Evolutionary conservation across 345 rosid species (phyloP), one percentile per base, ranked within the genome.

Genomic region (Pelargonium nanum): DNA sequence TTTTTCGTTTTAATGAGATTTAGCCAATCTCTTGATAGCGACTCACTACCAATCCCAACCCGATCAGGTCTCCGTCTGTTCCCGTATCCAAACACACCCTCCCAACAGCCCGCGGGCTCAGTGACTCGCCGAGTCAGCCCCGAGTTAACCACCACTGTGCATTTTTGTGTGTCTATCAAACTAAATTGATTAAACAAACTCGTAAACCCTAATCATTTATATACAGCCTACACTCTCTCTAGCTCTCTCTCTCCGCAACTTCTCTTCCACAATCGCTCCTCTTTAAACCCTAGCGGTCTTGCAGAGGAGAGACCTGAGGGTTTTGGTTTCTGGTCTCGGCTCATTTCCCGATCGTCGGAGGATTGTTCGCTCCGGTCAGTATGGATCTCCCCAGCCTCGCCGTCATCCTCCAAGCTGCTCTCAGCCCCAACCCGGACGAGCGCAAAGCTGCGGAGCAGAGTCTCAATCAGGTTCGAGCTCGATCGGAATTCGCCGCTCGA

Each of bases 321-420:
- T 40, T 40, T 17, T 15, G 48, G 12, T 34, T 34, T n/a, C n/a
- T 15, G 45, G 45, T 2, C 15, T 40, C 48, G 48, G 4, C 9
- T 30, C 40, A n/a, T n/a, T n/a, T n/a, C 40, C 40, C 40, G 40
- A 30, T 30, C 40, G 40, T 12, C 40, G 40, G 48, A 40, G 40
- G 48, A 40, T 40, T 40, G 16, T 40, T 17, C 15, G 48, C 48
- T 40, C 48, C 48, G 13, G 48, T 3, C 48, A 10, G 20, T 52
- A 94, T 94, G 99, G 99, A 94, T 90, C 92, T 86, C 53, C 88
- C 78, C 19, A 77, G 80, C 68, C 93, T 94, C 32, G 84, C 86
- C 60, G 66, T 81, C 57, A 74, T 91, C 72, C 91, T 94, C 60
- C 86, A 81, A 44, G 82, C 86, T 12, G 99, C 89, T 24, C 91